Base-by-base conservation (phyloP, 1,284 basidiomycete species). In the Puccinia brachypodii region DNA sequence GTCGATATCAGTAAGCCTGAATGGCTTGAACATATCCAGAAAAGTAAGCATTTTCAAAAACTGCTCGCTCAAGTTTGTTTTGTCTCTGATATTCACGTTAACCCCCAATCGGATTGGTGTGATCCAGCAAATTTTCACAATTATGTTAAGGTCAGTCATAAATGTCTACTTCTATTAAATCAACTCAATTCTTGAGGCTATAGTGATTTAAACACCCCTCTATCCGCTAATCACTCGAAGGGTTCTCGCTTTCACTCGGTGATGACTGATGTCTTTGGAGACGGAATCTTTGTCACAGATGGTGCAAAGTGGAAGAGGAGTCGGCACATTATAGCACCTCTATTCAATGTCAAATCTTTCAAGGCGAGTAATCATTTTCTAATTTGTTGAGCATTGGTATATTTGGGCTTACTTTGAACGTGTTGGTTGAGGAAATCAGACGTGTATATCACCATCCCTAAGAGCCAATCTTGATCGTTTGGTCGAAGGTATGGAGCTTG, bases 1-100 rank as follows among this genome's bases (percentile, higher is more conserved):
- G 58, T 81, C 33, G 79, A 81, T 81, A 62, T 81, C 44, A 81
- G 79, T 25, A 81, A 81, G 50, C 79, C 79, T 33, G 79, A 81
- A 64, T 81, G 79, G 79, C 56, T 81, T 56, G 71, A 74, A 60
- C 62, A 81, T 68, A 44, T 81, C 42, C 79, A 81, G 42, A 81
- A 81, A 75, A 74, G 79, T 81, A 11, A 64, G 78, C 42, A 47
- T 28, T 2, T 13, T 31, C 13, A 28, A 50, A 44, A 16, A 42
- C 11, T 9, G 19, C 60, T 62, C 19, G 13, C 22, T 50, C 40
- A 25, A 31, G 19, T 6, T 31, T 60, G 16, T 31, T 60, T 22
- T 76, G n/a, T 25, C 7, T 9, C 16, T 42, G 22, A 14, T 1
- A 16, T 11, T 42, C 14, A 3, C 22, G 28, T 22, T 56, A 38